Conservation (phyloP, 148 eudicot species). For the Cornus suecica region DNA sequence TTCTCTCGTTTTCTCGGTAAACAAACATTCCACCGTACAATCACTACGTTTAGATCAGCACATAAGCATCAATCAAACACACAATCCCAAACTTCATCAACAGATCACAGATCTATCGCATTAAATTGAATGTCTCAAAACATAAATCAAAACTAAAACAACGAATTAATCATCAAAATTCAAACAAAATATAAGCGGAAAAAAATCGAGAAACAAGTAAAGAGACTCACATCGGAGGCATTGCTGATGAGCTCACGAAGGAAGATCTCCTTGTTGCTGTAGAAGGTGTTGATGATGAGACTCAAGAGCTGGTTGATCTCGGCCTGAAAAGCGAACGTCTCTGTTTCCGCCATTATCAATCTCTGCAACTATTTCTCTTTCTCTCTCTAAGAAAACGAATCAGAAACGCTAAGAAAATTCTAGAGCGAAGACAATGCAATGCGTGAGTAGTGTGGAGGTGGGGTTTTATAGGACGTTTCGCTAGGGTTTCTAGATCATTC, state of each 20-base stretch:
- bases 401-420: not conserved
- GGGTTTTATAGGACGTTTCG: slow-evolving; percentile 21
- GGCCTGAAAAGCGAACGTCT: slow-evolving; percentile 87
- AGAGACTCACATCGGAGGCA: slow-evolving; percentile 61
- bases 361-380: not conserved
- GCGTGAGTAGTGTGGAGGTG: not conserved
- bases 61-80: not conserved
- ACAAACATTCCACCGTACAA: not conserved
- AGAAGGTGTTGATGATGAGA: slow-evolving; percentile 78
- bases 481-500: slow-evolving; percentile 81
- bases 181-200: too few species aligned
- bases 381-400: too few species aligned
- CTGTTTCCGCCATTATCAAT: slow-evolving; percentile 48
- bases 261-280: slow-evolving; percentile 84
- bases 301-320: slow-evolving; percentile 84
- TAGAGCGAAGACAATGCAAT: not conserved
- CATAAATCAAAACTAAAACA: not conserved
- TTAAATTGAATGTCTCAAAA: too few species aligned
- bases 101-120: not conserved
- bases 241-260: slow-evolving; percentile 82
- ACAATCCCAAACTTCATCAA: not conserved
- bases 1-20: not conserved
- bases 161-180: not conserved
- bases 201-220: not conserved
- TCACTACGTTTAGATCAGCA: not conserved